Evolutionary conservation across 139 green algal genomes (phyloP).

Genomic region (Volvox reticuliferus): DNA sequence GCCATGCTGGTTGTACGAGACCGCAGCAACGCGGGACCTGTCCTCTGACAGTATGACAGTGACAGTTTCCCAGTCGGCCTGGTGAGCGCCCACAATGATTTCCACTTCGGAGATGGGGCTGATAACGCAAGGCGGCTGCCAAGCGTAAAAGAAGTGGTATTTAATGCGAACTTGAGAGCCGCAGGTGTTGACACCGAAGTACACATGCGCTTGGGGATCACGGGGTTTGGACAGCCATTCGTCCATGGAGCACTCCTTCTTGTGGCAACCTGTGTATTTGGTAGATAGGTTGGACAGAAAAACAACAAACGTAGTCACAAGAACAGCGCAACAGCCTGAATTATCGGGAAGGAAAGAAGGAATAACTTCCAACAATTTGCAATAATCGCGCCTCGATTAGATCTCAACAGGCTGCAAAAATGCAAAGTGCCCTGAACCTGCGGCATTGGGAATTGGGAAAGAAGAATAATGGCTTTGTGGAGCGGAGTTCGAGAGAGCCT

Average conservation of each 20-base stretch:
- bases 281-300: neutral
- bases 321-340: too few relatives aligned
- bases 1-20: neutral
- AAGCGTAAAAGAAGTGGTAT: conserved; percentile 22
- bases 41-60: neutral
- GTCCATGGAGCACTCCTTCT: neutral
- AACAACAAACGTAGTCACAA: neutral
- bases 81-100: neutral
- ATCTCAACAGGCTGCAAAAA: too few relatives aligned
- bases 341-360: too few relatives aligned
- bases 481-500: too few relatives aligned
- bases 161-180: neutral
- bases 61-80: neutral
- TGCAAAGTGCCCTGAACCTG: too few relatives aligned
- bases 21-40: neutral
- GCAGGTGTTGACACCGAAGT: neutral
- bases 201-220: neutral
- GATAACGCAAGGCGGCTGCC: conserved; percentile 4
- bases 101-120: neutral
- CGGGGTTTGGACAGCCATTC: neutral
- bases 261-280: neutral
- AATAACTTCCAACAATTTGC: too few relatives aligned
- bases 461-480: too few relatives aligned
- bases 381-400: too few relatives aligned
- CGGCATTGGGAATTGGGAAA: too few relatives aligned